Evolutionary conservation across 208 protist species (phyloP).

Genomic region (Lotmaria passim): DNA sequence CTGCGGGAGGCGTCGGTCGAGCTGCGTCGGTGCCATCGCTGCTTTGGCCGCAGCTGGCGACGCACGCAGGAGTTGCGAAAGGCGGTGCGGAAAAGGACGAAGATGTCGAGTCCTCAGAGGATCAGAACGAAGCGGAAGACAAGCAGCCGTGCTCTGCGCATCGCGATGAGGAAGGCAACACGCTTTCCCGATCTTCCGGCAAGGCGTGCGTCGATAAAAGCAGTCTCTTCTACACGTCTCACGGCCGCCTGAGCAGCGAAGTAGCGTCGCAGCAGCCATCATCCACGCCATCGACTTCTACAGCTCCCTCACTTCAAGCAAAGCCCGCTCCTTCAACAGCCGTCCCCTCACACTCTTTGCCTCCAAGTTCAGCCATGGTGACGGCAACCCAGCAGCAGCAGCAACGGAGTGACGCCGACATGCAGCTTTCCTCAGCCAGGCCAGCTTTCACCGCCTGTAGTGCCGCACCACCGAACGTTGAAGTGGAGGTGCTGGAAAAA

Average conservation of each 20-base stretch:
- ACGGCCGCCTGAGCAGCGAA: neutral
- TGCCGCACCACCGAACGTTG: neutral
- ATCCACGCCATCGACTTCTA: neutral
- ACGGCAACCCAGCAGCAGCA: neutral
- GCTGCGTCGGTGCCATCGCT: conserved; percentile 17
- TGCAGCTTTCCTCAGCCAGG: neutral
- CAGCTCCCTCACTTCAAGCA: neutral
- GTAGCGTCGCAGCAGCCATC: neutral
- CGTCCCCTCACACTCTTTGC: neutral
- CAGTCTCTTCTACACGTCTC: conserved; percentile 7
- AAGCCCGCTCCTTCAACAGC: neutral
- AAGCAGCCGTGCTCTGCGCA: neutral
- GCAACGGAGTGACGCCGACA: neutral
- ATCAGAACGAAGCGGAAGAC: neutral
- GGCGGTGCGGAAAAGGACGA: neutral
- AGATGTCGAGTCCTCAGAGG: neutral
- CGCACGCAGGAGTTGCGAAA: neutral
- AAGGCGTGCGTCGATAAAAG: neutral
- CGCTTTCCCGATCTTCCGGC: neutral
- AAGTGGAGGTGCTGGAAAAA: conserved; percentile 14
- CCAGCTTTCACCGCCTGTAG: too few relatives aligned
- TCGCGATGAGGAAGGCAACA: neutral
- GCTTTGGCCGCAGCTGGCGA: conserved; percentile 21
- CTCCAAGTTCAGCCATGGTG: too few relatives aligned
- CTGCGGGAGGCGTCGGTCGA: conserved; percentile 5